Evolutionary conservation across 371 early-diverging fungal species (phyloP), one percentile per base, ranked within the genome.

Genomic region (Mortierella sp.): DNA sequence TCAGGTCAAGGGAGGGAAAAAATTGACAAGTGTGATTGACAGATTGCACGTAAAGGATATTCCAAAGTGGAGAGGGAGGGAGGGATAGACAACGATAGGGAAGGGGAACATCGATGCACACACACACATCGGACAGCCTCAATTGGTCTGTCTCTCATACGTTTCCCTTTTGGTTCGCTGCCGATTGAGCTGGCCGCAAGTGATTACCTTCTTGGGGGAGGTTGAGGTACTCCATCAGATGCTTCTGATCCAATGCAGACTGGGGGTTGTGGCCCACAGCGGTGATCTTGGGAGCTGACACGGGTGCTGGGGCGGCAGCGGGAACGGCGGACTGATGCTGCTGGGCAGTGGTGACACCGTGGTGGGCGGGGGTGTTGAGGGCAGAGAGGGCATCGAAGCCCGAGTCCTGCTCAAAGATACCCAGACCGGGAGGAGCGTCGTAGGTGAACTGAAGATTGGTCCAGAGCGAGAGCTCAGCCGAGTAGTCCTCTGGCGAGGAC

Each of bases 381-480:
- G 84, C 71, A 4, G 84, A 77, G 44, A 84, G 76, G 10, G 76
- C 73, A 43, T 81, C 78, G 51, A 84, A 80, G 4, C 83, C 80
- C 70, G 83, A 88, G 63, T 93, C 91, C 49, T 91, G 88, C 63
- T 92, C 91, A 78, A 85, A 89, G 73, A 91, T 89, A 32, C 91
- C 91, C 41, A 88, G 88, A n/a, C 92, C 93, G 70, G 93, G 93
- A 58, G 92, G 89, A 38, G 92, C 88, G 79, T 93, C 93, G 77
- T 92, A 93, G 24, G 93, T 91, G 77, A 92, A 93, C 88, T 92
- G 91, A 27, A 92, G 91, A 81, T 91, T 92, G 58, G 89, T 90
- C 93, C 92, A 87, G 65, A 91, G 85, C n/a, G 85, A 80, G 71
- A 86, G 81, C 32, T 88, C 87, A 44, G 83, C 83, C 73, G 86